A percentile compares a stretch with the other conserved stretches of the same genome.
phyloP scores from a whole-genome alignment of 805 yeast genomes.

The Wickerhamomyces strasburgensis region DNA sequence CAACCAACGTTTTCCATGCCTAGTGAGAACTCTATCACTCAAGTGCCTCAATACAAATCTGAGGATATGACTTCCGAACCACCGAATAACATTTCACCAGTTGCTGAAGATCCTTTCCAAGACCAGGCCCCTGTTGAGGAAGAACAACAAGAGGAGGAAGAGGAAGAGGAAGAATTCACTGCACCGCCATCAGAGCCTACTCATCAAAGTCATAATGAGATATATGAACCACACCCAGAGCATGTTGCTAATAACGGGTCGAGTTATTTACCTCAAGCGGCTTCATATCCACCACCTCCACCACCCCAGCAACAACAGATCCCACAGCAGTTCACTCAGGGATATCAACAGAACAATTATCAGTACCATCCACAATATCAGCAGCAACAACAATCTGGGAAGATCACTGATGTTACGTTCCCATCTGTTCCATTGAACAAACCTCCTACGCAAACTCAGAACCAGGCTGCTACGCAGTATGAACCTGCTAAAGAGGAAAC shows the following conservation, averaged over 20 bases:
- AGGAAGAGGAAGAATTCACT: conserved; percentile 20
- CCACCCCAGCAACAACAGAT: conserved; percentile 9
- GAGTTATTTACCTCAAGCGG: too few relatives aligned
- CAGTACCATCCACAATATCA: conserved; percentile 4
- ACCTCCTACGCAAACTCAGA: conserved; percentile 6
- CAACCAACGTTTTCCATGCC: conserved; percentile 10
- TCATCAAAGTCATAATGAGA: not conserved
- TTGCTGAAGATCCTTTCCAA: conserved; percentile 12
- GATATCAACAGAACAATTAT: conserved; percentile 3
- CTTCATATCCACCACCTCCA: conserved; percentile 11
- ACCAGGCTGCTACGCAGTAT: conserved; percentile 9
- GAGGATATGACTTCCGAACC: too few relatives aligned
- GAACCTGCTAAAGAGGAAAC: conserved; percentile 20
- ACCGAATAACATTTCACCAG: too few relatives aligned
- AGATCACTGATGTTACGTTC: conserved; percentile 33
- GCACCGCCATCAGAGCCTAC: conserved; percentile 15
- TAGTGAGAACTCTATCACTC: conserved; percentile 2
- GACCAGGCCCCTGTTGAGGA: conserved; percentile 5
- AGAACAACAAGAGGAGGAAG: conserved; percentile 3
- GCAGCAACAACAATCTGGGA: conserved; percentile 1
- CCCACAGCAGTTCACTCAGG: conserved; percentile 3
- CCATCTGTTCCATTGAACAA: conserved; percentile 37
- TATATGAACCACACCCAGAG: not conserved
- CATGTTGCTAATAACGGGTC: too few relatives aligned
- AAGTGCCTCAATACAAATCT: conserved; percentile 5